Conservation (phyloP, 1,284 basidiomycete species). For the Marasmius oreades region DNA sequence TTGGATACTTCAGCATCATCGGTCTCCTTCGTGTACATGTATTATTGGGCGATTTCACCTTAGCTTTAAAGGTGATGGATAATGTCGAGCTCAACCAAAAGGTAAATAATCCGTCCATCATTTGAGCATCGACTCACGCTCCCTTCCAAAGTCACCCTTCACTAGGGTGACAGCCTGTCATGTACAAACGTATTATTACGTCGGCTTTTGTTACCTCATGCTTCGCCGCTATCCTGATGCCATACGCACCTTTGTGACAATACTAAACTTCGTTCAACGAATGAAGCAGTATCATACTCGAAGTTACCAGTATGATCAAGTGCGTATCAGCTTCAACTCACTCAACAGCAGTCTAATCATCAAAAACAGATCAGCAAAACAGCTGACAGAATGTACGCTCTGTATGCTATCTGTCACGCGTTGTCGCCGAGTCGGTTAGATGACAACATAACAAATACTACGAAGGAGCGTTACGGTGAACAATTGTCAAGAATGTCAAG, state of each 20-base stretch:
- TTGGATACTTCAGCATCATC: conserved; percentile 98
- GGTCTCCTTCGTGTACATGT: conserved; percentile 95
- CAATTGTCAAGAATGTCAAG: conserved; percentile 85
- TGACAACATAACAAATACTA: conserved; percentile 91
- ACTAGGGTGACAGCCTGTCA: conserved; percentile 93
- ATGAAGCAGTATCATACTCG: conserved; percentile 95
- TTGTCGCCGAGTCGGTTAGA: conserved; percentile 89
- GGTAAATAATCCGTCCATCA: conserved; percentile 29
- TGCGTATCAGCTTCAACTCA: conserved; percentile 3
- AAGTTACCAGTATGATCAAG: conserved; percentile 96
- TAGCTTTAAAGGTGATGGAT: conserved; percentile 95
- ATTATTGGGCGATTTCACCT: conserved; percentile 92
- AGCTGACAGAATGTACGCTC: conserved; percentile 95
- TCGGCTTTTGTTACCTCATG: conserved; percentile 96
- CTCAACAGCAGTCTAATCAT: background rate
- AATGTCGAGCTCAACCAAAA: conserved; percentile 88
- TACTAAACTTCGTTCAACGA: conserved; percentile 90
- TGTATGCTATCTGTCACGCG: conserved; percentile 91
- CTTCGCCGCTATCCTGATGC: conserved; percentile 93
- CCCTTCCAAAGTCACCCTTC: conserved; percentile 60
- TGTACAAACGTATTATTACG: conserved; percentile 93
- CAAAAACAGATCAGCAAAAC: conserved; percentile 85
- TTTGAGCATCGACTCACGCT: conserved; percentile 11
- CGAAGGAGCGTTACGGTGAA: conserved; percentile 92
- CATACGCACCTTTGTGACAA: conserved; percentile 88